These are phyloP conservation scores for Cornus controversa DNA, from an alignment of 148 eudicot genomes.

Conservation along the genomic window DNA sequence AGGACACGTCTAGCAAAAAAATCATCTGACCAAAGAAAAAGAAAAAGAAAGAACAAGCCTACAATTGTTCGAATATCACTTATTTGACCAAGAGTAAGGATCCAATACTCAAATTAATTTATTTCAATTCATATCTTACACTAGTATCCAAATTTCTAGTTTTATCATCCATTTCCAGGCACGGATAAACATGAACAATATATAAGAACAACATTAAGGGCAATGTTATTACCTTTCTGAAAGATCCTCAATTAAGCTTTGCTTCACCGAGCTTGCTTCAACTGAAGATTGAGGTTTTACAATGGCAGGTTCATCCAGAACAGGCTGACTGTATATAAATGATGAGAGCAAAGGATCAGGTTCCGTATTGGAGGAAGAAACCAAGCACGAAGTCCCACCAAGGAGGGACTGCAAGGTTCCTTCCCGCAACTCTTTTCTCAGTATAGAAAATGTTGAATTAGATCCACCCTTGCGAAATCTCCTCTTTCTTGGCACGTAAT, in stretches of 20 bases:
- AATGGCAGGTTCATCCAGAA: slow-evolving; percentile 36
- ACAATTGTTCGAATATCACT: not conserved
- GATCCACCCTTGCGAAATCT: slow-evolving; percentile 63
- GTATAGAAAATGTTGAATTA: slow-evolving; percentile 53
- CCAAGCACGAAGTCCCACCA: slow-evolving; percentile 54
- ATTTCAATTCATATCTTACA: not conserved
- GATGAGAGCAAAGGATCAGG: slow-evolving; percentile 86
- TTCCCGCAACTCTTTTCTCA: slow-evolving; percentile 72
- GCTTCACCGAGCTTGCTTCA: slow-evolving; percentile 32
- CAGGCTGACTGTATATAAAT: slow-evolving; percentile 59
- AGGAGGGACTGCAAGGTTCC: slow-evolving; percentile 67
- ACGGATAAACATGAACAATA: not conserved
- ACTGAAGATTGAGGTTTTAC: slow-evolving; percentile 37
- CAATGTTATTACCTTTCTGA: slow-evolving; percentile 49
- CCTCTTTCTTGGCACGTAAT: slow-evolving; percentile 83
- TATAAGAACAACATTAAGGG: not conserved
- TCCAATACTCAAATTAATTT: not conserved
- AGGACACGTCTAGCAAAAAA: too few relatives aligned
- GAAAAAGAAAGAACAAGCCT: too few relatives aligned
- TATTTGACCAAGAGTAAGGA: not conserved
- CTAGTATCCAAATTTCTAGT: not conserved
- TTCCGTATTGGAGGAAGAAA: slow-evolving; percentile 57
- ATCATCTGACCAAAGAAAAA: too few relatives aligned
- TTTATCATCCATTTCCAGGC: not conserved
- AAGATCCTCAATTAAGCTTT: slow-evolving; percentile 27